phyloP scores from a whole-genome alignment of 176 grass and related monocot genomes.

The Oropetium thomaeum region DNA sequence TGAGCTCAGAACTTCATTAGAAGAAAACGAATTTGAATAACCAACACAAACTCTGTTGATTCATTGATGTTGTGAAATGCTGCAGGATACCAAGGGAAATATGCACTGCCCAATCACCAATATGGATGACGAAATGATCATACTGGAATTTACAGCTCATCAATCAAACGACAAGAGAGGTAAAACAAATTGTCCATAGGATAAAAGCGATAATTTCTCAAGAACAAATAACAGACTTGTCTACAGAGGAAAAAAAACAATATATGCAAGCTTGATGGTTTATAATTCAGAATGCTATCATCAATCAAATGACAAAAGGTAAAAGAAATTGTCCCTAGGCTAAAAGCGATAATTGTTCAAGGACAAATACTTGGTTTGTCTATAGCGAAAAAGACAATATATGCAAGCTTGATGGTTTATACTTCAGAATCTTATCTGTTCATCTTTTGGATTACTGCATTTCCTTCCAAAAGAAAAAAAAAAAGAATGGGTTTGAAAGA shows the following conservation, averaged over 20 bases:
- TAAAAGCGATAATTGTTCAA: background rate
- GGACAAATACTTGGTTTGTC: conserved; percentile 24
- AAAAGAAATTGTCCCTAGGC: background rate
- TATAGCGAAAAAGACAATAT: conserved; percentile 24
- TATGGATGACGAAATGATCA: background rate
- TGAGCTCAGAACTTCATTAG: background rate
- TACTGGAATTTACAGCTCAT: background rate
- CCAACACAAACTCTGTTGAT: background rate
- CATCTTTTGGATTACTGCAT: conserved; percentile 24
- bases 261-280: conserved; percentile 22
- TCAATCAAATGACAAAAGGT: too few species aligned
- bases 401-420: conserved; percentile 34
- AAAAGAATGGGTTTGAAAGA: conserved; percentile 27
- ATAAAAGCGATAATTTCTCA: background rate
- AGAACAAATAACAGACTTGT: conserved; percentile 22
- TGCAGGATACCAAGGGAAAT: background rate
- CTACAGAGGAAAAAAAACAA: conserved; percentile 28
- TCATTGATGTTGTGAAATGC: background rate
- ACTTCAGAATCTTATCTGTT: conserved; percentile 31
- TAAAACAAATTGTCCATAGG: background rate
- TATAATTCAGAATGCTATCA: conserved; percentile 25
- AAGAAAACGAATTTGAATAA: conserved; percentile 11
- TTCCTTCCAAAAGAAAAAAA: conserved; percentile 26
- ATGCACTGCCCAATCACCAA: background rate
- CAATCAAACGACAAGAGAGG: conserved; percentile 2